Evolutionary conservation across 2,329 filamentous ascomycete species (phyloP).

Genomic region (Exophiala oligosperma): DNA sequence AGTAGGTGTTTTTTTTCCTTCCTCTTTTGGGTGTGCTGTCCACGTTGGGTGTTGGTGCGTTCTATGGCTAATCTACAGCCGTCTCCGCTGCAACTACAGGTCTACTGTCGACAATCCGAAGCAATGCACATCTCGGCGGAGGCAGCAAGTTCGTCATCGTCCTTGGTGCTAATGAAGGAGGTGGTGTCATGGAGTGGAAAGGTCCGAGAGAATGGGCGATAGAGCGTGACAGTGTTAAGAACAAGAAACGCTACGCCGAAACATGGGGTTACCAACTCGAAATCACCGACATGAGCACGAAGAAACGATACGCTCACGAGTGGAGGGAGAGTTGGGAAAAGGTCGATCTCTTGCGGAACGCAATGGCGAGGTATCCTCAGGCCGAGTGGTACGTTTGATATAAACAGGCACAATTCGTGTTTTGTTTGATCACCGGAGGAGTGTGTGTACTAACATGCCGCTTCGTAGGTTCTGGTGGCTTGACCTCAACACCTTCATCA

Average conservation of each 20-base stretch:
- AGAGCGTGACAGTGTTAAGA: constrained; percentile 90
- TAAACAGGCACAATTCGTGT: too few species aligned
- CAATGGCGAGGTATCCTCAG: constrained; percentile 88
- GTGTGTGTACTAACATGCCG: constrained; percentile 12
- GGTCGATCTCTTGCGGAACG: constrained; percentile 86
- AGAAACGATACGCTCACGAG: constrained; percentile 97
- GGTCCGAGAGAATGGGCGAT: constrained; percentile 97
- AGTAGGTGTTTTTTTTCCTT: constrained; percentile 18
- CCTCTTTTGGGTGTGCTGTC: too few species aligned
- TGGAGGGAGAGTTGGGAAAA: constrained; percentile 99
- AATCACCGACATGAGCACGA: constrained; percentile 97
- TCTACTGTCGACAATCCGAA: constrained; percentile 63
- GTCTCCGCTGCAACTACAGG: constrained; percentile 39
- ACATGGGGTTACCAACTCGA: constrained; percentile 95
- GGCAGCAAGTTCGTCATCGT: constrained; percentile 93
- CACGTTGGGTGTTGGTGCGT: too few species aligned
- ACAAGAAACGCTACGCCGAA: constrained; percentile 85
- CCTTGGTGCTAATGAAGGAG: constrained; percentile 87
- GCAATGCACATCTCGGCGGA: constrained; percentile 71
- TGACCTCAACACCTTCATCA: constrained; percentile 95
- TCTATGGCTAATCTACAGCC: too few species aligned
- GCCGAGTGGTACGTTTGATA: constrained; percentile 77
- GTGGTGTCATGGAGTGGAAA: constrained; percentile 99
- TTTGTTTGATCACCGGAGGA: neutral
- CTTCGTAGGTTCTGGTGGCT: constrained; percentile 92